Percentiles rank a stretch among this genome's conserved stretches.
Evolutionary conservation across 2,329 filamentous ascomycete species (phyloP).

Genomic region (Microdochium trichocladiopsis): DNA sequence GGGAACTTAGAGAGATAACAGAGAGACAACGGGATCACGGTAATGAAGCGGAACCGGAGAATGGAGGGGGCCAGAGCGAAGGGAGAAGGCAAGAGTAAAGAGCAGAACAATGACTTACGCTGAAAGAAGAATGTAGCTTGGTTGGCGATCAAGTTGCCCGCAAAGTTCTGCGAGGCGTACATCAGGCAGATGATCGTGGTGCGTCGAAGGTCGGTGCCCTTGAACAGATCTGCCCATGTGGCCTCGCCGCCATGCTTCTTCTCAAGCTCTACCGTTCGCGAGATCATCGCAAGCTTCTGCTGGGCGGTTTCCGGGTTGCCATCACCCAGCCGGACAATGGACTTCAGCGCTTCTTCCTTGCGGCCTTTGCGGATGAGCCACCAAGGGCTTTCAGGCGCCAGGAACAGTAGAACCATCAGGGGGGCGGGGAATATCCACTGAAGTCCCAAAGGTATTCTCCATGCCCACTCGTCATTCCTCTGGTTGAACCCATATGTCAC

Average conservation of each 20-base stretch:
- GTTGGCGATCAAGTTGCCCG: slow-evolving; percentile 55
- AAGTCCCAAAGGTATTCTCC: slow-evolving; percentile 43
- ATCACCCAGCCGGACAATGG: slow-evolving; percentile 39
- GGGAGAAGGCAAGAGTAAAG: too few species aligned
- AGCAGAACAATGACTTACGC: too few species aligned
- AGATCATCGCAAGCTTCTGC: slow-evolving; percentile 49
- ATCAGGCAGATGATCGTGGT: slow-evolving; percentile 49
- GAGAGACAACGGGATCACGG: too few species aligned
- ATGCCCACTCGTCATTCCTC: slow-evolving; percentile 19
- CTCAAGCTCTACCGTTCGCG: slow-evolving; percentile 47
- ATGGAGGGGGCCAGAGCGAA: too few species aligned
- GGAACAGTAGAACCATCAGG: slow-evolving; percentile 41
- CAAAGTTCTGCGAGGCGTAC: slow-evolving; percentile 52
- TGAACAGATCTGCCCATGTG: slow-evolving; percentile 42
- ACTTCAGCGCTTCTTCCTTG: slow-evolving; percentile 30
- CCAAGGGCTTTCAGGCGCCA: slow-evolving; percentile 45
- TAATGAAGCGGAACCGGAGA: too few species aligned
- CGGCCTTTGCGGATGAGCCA: slow-evolving; percentile 45
- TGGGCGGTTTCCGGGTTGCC: slow-evolving; percentile 23
- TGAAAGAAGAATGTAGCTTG: slow-evolving; percentile 55
- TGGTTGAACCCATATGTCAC: slow-evolving; percentile 45
- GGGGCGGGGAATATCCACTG: slow-evolving; percentile 51
- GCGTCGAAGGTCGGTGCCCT: slow-evolving; percentile 44
- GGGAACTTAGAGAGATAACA: too few species aligned
- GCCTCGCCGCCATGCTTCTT: slow-evolving; percentile 31